Percentiles rank a stretch among this genome's conserved stretches.
phyloP scores from a whole-genome alignment of 73 alveolate genomes.

The Effrenium voratum region DNA sequence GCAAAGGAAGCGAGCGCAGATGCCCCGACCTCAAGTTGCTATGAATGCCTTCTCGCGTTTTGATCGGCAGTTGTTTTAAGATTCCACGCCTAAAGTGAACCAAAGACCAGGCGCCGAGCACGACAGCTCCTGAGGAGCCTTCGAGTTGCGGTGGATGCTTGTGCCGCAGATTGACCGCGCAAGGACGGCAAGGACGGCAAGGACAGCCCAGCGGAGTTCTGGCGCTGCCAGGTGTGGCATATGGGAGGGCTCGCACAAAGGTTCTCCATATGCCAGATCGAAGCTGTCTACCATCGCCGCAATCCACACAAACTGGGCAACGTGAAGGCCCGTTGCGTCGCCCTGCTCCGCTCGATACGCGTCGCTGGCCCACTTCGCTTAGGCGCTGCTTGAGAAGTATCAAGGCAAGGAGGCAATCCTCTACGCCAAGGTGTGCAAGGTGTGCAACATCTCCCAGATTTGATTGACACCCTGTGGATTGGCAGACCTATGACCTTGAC shows the following conservation, averaged over 20 bases:
- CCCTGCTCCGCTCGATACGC: background rate
- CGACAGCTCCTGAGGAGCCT: no score
- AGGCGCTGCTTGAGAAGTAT: slow-evolving; percentile 79
- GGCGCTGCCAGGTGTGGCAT: slow-evolving; percentile 51
- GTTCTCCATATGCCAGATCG: no score
- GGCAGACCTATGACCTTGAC: slow-evolving; percentile 82
- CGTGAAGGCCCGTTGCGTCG: slow-evolving; percentile 8
- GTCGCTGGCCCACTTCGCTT: background rate
- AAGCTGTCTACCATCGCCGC: slow-evolving; percentile 81
- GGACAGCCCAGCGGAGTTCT: background rate
- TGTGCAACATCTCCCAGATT: background rate
- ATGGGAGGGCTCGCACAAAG: background rate
- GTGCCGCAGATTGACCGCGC: no score
- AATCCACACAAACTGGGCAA: slow-evolving; percentile 78
- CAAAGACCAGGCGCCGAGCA: no score
- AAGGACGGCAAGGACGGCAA: no score
- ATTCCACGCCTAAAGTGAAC: no score
- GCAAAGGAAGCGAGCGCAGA: no score
- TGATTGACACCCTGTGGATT: background rate
- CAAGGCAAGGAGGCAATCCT: slow-evolving; percentile 82
- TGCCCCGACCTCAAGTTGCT: no score
- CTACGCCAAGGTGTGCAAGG: slow-evolving; percentile 85
- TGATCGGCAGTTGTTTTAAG: no score
- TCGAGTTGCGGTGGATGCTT: no score
- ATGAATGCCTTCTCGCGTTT: no score